phyloP scores from a whole-genome alignment of 75 land plant species.

The Pinus taeda region DNA sequence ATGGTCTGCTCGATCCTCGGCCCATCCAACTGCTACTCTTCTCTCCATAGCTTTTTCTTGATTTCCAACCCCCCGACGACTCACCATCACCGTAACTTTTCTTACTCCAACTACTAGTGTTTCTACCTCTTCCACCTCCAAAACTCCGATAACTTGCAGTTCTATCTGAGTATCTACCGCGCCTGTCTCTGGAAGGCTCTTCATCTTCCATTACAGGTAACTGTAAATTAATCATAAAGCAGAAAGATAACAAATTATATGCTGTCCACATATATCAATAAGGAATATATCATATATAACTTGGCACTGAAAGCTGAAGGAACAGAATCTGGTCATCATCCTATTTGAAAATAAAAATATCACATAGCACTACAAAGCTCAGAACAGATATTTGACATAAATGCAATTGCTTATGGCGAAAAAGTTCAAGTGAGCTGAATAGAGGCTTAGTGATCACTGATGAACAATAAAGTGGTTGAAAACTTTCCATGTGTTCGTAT shows the following conservation, averaged over 20 bases:
- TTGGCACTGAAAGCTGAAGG: background rate
- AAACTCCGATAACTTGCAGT: constrained; percentile 15
- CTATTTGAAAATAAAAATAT: background rate
- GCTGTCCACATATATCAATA: background rate
- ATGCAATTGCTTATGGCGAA: background rate
- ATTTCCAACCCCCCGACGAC: constrained; percentile 39
- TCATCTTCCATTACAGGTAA: constrained; percentile 65
- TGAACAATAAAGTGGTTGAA: no score
- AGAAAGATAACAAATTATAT: background rate
- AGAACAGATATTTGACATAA: background rate
- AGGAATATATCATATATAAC: background rate
- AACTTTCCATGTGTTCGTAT: no score
- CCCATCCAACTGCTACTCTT: constrained; percentile 12
- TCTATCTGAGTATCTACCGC: constrained; percentile 48
- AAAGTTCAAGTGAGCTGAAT: no score
- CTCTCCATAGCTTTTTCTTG: constrained; percentile 25
- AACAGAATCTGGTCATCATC: background rate
- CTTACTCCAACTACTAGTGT: constrained; percentile 27
- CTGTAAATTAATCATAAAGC: constrained; percentile 25
- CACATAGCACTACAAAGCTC: background rate
- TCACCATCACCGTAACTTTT: constrained; percentile 22
- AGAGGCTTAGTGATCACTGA: no score
- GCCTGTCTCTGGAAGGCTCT: constrained; percentile 36
- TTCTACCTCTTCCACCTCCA: constrained; percentile 21
- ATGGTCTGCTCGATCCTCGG: constrained; percentile 5